Base-by-base conservation (phyloP, 2,329 filamentous ascomycete genomes). In the Apiospora kogelbergensis region DNA sequence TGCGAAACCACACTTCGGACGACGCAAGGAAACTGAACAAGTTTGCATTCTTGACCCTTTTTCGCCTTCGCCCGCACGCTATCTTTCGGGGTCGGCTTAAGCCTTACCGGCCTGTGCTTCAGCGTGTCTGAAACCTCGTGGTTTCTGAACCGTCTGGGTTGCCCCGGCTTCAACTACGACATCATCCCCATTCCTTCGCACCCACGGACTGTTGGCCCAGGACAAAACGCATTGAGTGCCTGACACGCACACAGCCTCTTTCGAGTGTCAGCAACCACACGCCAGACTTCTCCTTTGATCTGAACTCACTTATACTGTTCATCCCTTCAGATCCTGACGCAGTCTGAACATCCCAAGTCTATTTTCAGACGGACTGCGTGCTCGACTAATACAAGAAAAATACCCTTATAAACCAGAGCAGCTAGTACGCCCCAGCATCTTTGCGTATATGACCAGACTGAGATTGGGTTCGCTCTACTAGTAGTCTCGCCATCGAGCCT, bases 101-200 rank as follows among this genome's bases (percentile, higher is more conserved):
- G 53, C 53, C 53, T 60, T 60, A 60, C 40, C 63, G 37, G 63
- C 37, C 63, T 65, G 63, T 44, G 63, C 63, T 65, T 17, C 37
- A 65, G 63, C n/a, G 63, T 26, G 63, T 65, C 63, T 65, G 63
- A 65, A 65, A 65, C 63, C 41, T 22, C 24, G 37, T 65, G 37
- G 63, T 65, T 65, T 65, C 63, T 65, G 41, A 65, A 41, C 5
- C 42, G 37, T 44, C 26, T 24, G 63, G 63, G 37, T 65, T 41
- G 37, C 37, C 63, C 63, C 63, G 41, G 63, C 63, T 44, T 65
- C 63, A 33, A 65, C 63, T 24, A 65, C 63, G 63, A 65, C 37
- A 65, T 42, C 41, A 65, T 65, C 37, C 63, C 63, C 63, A 64
- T 42, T 42, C 60, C 26, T 26, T 60, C 20, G 30, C 53, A 9